These are phyloP conservation scores for Blastobotrys malaysiensis DNA, from an alignment of 1,139 yeast species.

Conservation along the genomic window DNA sequence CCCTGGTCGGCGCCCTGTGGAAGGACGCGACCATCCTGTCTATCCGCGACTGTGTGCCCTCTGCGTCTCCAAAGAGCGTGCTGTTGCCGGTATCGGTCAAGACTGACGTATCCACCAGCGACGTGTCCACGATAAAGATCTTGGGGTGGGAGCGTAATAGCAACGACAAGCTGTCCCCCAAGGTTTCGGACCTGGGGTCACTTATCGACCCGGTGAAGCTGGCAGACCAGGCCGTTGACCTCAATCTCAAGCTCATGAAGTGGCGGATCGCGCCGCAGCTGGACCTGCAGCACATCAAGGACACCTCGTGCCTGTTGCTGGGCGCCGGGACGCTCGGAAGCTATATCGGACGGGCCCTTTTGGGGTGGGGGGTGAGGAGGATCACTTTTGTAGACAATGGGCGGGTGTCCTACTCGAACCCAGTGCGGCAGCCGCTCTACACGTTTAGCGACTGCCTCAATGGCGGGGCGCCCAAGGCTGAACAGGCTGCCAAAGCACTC, in stretches of 20 bases:
- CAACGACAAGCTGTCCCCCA: slow-evolving; percentile 71
- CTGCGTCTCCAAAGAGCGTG: slow-evolving; percentile 17
- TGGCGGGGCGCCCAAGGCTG: slow-evolving; percentile 72
- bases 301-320: slow-evolving; percentile 62
- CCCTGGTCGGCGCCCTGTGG: slow-evolving; percentile 41
- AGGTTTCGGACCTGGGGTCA: slow-evolving; percentile 73
- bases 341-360: slow-evolving; percentile 73
- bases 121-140: slow-evolving; percentile 31
- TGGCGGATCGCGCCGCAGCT: slow-evolving; percentile 91
- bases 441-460: slow-evolving; percentile 67
- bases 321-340: slow-evolving; percentile 98
- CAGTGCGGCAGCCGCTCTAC: slow-evolving; percentile 89
- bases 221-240: slow-evolving; percentile 87
- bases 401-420: slow-evolving; percentile 81
- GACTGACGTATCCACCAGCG: not conserved
- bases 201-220: slow-evolving; percentile 73
- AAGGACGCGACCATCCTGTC: slow-evolving; percentile 39
- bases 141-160: slow-evolving; percentile 89
- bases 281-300: slow-evolving; percentile 57
- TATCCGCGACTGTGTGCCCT: slow-evolving; percentile 19
- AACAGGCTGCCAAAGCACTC: slow-evolving; percentile 67
- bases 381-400: slow-evolving; percentile 91
- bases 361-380: slow-evolving; percentile 90
- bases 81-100: slow-evolving; percentile 26
- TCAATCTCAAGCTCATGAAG: slow-evolving; percentile 87